phyloP scores from a whole-genome alignment of 345 rosid genomes.

The Camelina sativa region DNA sequence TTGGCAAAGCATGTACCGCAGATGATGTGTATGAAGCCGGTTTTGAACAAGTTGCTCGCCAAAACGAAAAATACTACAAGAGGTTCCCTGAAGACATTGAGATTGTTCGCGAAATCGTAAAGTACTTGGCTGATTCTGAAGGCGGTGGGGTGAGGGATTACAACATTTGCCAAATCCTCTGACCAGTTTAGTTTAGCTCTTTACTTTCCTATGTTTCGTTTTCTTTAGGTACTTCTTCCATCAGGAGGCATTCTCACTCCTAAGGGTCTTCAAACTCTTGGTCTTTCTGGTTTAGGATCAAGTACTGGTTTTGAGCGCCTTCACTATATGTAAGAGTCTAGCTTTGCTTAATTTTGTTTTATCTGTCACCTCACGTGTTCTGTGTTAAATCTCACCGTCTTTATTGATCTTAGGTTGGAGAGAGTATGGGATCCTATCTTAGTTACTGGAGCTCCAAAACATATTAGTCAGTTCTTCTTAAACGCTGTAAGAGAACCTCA shows the following conservation, averaged over 20 bases:
- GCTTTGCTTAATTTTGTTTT: constrained; percentile 12
- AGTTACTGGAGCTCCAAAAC: constrained; percentile 72
- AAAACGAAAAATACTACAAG: constrained; percentile 86
- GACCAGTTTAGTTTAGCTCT: constrained; percentile 14
- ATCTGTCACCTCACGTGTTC: not conserved
- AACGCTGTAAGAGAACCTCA: constrained; percentile 60
- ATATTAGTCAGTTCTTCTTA: constrained; percentile 71
- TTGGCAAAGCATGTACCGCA: constrained; percentile 73
- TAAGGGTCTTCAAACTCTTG: constrained; percentile 77
- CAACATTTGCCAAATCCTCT: constrained; percentile 11
- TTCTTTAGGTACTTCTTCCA: constrained; percentile 77
- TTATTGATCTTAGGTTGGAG: constrained; percentile 62
- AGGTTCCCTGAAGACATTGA: constrained; percentile 85
- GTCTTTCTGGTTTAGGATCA: constrained; percentile 83
- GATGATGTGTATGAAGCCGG: constrained; percentile 68
- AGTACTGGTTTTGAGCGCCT: constrained; percentile 89
- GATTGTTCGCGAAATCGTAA: constrained; percentile 66
- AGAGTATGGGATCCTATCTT: constrained; percentile 90
- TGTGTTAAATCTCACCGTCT: constrained; percentile 11
- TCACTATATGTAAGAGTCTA: constrained; percentile 76
- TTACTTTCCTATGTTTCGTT: constrained; percentile 6
- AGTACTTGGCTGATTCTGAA: constrained; percentile 72
- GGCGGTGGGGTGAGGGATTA: constrained; percentile 75
- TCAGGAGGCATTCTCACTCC: constrained; percentile 90
- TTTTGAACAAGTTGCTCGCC: constrained; percentile 59